A percentile compares a stretch with the other conserved stretches of the same genome.
Conservation (phyloP, 176 grass and related monocot species). For the Poa annua region DNA sequence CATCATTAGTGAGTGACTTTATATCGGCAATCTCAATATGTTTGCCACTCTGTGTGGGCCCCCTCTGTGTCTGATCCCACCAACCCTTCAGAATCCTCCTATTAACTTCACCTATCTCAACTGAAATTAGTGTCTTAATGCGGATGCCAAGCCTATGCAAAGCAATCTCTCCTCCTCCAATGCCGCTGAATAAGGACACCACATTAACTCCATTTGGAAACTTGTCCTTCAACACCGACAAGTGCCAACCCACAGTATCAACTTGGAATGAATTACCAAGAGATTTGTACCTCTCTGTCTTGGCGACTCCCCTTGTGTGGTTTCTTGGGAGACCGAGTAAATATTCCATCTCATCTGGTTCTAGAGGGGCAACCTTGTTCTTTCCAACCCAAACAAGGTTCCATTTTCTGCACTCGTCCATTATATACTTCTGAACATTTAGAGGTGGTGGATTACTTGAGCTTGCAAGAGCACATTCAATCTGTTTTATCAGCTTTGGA, state of each 20-base stretch:
- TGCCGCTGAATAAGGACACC: background rate
- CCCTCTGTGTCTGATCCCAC: background rate
- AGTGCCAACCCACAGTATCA: too few species aligned
- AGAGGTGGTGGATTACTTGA: conserved; percentile 43
- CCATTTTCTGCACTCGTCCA: conserved; percentile 74
- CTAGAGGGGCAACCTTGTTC: conserved; percentile 72
- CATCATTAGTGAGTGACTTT: conserved; percentile 40
- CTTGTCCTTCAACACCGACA: too few species aligned
- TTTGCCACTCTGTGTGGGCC: background rate
- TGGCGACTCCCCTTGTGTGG: too few species aligned
- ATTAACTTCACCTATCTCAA: background rate
- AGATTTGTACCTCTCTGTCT: too few species aligned
- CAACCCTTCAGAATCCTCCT: background rate
- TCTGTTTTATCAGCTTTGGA: conserved; percentile 54
- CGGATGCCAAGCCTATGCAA: background rate
- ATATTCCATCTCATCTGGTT: conserved; percentile 80
- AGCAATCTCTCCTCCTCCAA: background rate
- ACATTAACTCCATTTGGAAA: too few species aligned
- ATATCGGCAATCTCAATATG: conserved; percentile 68
- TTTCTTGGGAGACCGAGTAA: too few species aligned
- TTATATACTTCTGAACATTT: conserved; percentile 49
- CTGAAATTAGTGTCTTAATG: background rate
- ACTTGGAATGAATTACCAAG: too few species aligned
- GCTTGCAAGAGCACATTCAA: conserved; percentile 36
- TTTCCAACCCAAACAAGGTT: conserved; percentile 79